phyloP scores from a whole-genome alignment of 352 stramenopile genomes.

The Achlya hypogyna region DNA sequence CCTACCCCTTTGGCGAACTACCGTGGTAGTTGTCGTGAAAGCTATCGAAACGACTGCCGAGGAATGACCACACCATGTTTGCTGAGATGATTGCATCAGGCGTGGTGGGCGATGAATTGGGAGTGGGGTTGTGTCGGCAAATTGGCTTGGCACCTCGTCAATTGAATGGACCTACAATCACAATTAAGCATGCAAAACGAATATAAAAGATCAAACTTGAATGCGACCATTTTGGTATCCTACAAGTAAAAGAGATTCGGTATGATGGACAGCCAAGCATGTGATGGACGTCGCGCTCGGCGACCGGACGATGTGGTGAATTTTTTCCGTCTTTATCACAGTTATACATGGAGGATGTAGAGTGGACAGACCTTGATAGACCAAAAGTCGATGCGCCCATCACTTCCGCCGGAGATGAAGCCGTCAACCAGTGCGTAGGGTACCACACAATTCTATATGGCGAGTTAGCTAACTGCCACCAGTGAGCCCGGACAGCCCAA shows the following conservation, averaged over 20 bases:
- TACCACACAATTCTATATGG: not conserved
- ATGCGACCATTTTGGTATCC: not conserved
- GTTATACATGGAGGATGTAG: not conserved
- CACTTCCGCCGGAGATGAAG: not conserved
- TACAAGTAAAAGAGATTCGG: not conserved
- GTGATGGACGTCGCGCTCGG: too few relatives aligned
- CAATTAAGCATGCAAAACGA: not conserved
- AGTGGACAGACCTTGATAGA: not conserved
- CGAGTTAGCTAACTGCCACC: not conserved
- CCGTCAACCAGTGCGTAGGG: not conserved
- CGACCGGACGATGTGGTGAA: too few relatives aligned
- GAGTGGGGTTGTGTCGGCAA: not conserved
- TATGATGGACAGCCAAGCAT: not conserved
- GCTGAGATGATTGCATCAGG: not conserved
- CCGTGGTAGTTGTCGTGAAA: not conserved
- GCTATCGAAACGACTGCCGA: not conserved
- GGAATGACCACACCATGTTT: not conserved
- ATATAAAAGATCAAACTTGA: not conserved
- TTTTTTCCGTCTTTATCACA: not conserved
- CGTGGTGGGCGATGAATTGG: not conserved
- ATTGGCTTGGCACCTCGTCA: not conserved
- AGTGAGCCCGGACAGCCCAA: too few relatives aligned
- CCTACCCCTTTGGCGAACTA: not conserved
- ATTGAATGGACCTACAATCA: not conserved
- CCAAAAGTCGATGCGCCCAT: constrained; percentile 12